Evolutionary conservation across 228 moss, liverwort and hornwort species (phyloP).

Genomic region (Sphagnum fallax): DNA sequence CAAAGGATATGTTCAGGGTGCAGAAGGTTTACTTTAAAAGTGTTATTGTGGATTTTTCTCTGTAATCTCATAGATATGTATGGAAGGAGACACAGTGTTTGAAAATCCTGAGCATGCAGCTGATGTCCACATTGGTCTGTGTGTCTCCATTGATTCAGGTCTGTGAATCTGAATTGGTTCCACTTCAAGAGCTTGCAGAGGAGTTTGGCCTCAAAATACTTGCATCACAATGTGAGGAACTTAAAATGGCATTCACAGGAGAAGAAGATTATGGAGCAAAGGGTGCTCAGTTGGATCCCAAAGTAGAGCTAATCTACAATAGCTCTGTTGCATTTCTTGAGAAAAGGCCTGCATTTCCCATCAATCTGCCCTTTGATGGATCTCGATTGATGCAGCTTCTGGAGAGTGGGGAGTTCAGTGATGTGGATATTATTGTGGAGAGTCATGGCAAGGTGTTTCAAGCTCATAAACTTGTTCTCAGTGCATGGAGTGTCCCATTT

Average conservation of each 20-base stretch:
- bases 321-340: conserved; percentile 22
- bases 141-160: conserved; percentile 28
- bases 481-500: conserved; percentile 96
- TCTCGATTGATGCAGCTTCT: conserved; percentile 43
- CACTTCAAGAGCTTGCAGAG: conserved; percentile 49
- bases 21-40: too few relatives aligned
- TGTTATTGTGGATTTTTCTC: too few relatives aligned
- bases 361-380: conserved; percentile 55
- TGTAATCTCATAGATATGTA: too few relatives aligned
- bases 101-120: too few relatives aligned
- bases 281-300: conserved; percentile 5
- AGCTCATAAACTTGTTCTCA: conserved; percentile 79
- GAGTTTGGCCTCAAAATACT: conserved; percentile 62
- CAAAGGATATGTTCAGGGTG: too few relatives aligned
- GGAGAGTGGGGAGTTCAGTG: conserved; percentile 61
- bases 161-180: conserved; percentile 30
- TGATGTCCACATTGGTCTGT: too few relatives aligned
- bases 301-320: conserved; percentile 32
- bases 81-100: too few relatives aligned
- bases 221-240: conserved; percentile 48
- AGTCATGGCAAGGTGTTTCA: conserved; percentile 42
- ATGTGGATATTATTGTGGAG: conserved; percentile 70
- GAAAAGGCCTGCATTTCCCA: conserved; percentile 26
- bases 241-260: conserved; percentile 15
- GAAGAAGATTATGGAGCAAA: conserved; percentile 14